Conservation (phyloP, 106 monocot species). For the Triglochin maritima region DNA sequence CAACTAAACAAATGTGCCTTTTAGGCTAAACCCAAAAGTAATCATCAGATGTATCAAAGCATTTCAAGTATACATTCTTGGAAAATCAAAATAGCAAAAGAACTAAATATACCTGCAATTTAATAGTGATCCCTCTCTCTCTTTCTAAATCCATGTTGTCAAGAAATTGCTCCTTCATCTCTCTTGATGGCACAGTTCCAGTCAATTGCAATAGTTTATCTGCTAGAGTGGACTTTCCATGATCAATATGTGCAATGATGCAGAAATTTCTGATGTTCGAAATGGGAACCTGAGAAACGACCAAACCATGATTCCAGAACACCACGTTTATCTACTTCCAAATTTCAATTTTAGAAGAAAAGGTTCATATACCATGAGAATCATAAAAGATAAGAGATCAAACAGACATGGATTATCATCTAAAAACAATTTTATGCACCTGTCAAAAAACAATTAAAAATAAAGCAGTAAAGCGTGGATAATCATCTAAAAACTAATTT, state of each 20-base stretch:
- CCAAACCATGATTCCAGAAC: not conserved
- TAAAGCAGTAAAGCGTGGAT: no score
- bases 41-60: not conserved
- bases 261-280: conserved; percentile 93
- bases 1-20: no score
- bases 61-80: not conserved
- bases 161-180: conserved; percentile 98
- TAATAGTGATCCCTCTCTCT: conserved; percentile 96
- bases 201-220: conserved; percentile 84
- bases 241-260: conserved; percentile 98
- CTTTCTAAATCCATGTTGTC: conserved; percentile 99
- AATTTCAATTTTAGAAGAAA: not conserved
- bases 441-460: no score
- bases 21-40: no score
- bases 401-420: not conserved
- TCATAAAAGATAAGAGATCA: not conserved
- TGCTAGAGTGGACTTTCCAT: conserved; percentile 96
- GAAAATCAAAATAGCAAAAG: not conserved
- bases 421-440: not conserved
- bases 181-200: conserved; percentile 87
- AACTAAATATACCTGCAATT: conserved; percentile 62
- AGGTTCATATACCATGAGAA: not conserved
- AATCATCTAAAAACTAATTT: no score
- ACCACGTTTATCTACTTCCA: not conserved
- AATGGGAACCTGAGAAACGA: conserved; percentile 57